Evolutionary conservation across 2,329 filamentous ascomycete species (phyloP).

Genomic region (Fusarium nisikadoi): DNA sequence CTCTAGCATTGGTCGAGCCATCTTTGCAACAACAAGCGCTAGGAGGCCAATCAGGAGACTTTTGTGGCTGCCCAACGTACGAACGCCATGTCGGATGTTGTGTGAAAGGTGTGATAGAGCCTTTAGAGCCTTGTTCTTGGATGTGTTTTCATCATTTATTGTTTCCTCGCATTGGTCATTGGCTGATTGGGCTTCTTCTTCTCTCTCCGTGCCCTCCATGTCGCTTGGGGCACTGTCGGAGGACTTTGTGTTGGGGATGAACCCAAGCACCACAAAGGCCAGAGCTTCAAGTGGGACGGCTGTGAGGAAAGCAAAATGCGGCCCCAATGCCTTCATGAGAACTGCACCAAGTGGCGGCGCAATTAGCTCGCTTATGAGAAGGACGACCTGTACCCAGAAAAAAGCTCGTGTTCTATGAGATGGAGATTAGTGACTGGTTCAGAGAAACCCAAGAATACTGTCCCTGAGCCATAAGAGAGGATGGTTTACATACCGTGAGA

Average conservation of each 20-base stretch:
- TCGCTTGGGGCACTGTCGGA: not conserved
- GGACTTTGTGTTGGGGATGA: not conserved
- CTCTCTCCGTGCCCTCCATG: not conserved
- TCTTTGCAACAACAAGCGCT: not conserved
- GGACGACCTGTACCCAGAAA: not conserved
- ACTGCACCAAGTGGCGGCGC: not conserved
- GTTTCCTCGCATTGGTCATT: not conserved
- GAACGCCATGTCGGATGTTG: fast-evolving
- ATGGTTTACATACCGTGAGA: not conserved
- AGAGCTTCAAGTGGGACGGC: not conserved
- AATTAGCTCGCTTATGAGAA: not conserved
- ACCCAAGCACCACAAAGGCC: not conserved
- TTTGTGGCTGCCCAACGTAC: not conserved
- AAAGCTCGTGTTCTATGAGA: not conserved
- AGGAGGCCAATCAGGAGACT: not conserved
- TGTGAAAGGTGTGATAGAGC: not conserved
- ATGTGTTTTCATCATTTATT: not conserved
- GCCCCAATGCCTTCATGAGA: not conserved
- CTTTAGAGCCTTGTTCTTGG: fast-evolving
- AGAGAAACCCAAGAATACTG: not conserved
- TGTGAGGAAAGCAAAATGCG: not conserved
- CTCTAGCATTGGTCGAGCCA: not conserved
- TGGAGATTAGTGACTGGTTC: not conserved
- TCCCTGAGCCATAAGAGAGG: not conserved
- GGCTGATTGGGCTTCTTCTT: not conserved